Conservation (phyloP, 768 basidiomycete genomes). For the Suillus americanus region DNA sequence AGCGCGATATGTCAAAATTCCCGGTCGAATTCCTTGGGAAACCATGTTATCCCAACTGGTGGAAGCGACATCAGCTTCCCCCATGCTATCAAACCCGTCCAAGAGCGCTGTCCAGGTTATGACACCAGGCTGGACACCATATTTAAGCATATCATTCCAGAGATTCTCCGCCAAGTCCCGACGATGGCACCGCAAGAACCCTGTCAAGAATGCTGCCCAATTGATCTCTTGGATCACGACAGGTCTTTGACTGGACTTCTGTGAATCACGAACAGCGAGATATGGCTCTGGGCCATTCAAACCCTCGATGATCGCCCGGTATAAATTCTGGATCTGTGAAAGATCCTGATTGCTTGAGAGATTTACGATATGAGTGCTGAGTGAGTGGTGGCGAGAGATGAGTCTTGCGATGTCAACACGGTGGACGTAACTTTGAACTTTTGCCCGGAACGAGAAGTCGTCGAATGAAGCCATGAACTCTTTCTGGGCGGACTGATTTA, state of each 20-base stretch:
- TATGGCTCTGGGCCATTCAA: slow-evolving; percentile 53
- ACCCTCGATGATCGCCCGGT: slow-evolving; percentile 49
- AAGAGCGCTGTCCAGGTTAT: slow-evolving; percentile 73
- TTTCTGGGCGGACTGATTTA: slow-evolving; percentile 35
- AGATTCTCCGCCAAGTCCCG: slow-evolving; percentile 58
- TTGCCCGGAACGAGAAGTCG: slow-evolving; percentile 37
- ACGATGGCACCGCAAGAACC: slow-evolving; percentile 56
- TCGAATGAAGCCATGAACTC: slow-evolving; percentile 41
- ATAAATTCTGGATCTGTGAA: slow-evolving; percentile 44
- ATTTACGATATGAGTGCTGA: slow-evolving; percentile 51
- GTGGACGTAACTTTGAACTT: slow-evolving; percentile 44
- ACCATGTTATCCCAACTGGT: slow-evolving; percentile 66
- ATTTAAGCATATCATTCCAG: slow-evolving; percentile 64
- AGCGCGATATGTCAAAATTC: slow-evolving; percentile 65
- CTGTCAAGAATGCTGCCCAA: slow-evolving; percentile 68
- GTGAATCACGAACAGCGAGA: slow-evolving; percentile 45
- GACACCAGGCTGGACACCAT: slow-evolving; percentile 50
- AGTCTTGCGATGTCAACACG: slow-evolving; percentile 53
- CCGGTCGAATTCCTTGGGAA: slow-evolving; percentile 54
- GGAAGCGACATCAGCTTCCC: slow-evolving; percentile 52
- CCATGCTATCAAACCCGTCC: slow-evolving; percentile 55
- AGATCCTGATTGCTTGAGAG: slow-evolving; percentile 38
- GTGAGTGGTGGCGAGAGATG: slow-evolving; percentile 46
- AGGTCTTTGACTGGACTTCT: slow-evolving; percentile 37
- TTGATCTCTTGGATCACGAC: slow-evolving; percentile 54